Conservation (phyloP, 2,329 filamentous ascomycete species). For the Pseudogymnoascus destructans region DNA sequence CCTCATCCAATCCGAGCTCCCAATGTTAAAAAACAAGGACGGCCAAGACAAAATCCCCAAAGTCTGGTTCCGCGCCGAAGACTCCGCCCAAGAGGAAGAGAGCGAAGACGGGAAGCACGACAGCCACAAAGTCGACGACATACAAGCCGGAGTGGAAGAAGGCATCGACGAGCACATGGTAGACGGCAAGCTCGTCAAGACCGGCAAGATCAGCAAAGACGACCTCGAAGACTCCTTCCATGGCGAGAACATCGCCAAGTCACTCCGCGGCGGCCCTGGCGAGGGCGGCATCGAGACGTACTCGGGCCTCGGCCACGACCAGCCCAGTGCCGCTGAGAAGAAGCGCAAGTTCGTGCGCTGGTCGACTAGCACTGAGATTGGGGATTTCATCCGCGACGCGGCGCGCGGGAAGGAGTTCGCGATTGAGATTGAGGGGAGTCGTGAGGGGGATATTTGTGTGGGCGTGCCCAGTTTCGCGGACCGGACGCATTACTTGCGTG, state of each 20-base stretch:
- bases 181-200: conserved; percentile 30
- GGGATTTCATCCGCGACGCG: conserved; percentile 86
- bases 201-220: conserved; percentile 26
- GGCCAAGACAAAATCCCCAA: conserved; percentile 58
- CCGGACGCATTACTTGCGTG: conserved; percentile 76
- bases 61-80: conserved; percentile 70
- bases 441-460: conserved; percentile 52
- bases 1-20: conserved; percentile 75
- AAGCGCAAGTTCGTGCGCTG: conserved; percentile 66
- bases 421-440: conserved; percentile 63
- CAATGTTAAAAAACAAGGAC: conserved; percentile 45
- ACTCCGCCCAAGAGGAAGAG: conserved; percentile 41
- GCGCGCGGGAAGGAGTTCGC: conserved; percentile 74
- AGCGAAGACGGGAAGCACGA: conserved; percentile 33
- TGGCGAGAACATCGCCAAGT: conserved; percentile 31
- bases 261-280: conserved; percentile 34
- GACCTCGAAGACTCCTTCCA: conserved; percentile 25
- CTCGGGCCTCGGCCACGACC: conserved; percentile 55
- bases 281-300: conserved; percentile 56
- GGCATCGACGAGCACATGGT: conserved; percentile 36
- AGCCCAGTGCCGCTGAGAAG: conserved; percentile 28
- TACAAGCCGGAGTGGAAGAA: conserved; percentile 26
- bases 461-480: conserved; percentile 80
- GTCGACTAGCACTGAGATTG: conserved; percentile 79
- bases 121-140: conserved; percentile 23